Evolutionary conservation across 1,139 yeast species (phyloP), one percentile per base, ranked within the genome.

Genomic region (Saccharomyces hybrid): DNA sequence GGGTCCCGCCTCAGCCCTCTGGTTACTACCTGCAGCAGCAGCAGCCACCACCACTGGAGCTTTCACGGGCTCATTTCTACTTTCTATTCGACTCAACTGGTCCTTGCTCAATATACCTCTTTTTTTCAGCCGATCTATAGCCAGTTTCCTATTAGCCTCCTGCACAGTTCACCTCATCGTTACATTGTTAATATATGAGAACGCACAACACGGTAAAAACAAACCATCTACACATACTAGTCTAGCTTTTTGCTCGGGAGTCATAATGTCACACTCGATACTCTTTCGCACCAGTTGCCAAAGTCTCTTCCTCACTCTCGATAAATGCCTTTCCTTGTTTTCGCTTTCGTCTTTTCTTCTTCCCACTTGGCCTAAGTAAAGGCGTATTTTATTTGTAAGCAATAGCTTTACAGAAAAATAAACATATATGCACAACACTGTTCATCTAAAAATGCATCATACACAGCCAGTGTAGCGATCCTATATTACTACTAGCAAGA

Each of bases 81-180:
- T 57, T 50, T 59, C 60, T 19, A 63, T 61, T 28, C 60, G 56
- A 32, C 54, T 55, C 44, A 60, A 53, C 28, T 62, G 66, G 9
- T 57, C 54, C 47, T 58, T 61, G 52, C 62, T 62, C 28, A 66
- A 54, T 16, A 67, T 64, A 9, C 75, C 76, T 50, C 75, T 68
- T 27, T 72, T 70, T 53, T 71, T 73, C 52, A 78, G 73, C 47
- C 84, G 75, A 48, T 81, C 84, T 11, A 84, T 59, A 0, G 91
- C 90, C 55, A 73, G 75, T 51, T 74, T 73, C 58, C 90, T 71
- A 62, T 86, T 86, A 12, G 75, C 76, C 56, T 83, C 44, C 44
- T 38, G n/a, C n/a, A 38, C 44, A 38, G n/a, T 19, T 19, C 44
- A 38, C 21, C 88, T 62, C 60, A 47, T 6, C 21, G 21, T 42